These are phyloP conservation scores for Sporothrix sp. DNA, from an alignment of 2,329 filamentous ascomycete species.

Conservation along the genomic window DNA sequence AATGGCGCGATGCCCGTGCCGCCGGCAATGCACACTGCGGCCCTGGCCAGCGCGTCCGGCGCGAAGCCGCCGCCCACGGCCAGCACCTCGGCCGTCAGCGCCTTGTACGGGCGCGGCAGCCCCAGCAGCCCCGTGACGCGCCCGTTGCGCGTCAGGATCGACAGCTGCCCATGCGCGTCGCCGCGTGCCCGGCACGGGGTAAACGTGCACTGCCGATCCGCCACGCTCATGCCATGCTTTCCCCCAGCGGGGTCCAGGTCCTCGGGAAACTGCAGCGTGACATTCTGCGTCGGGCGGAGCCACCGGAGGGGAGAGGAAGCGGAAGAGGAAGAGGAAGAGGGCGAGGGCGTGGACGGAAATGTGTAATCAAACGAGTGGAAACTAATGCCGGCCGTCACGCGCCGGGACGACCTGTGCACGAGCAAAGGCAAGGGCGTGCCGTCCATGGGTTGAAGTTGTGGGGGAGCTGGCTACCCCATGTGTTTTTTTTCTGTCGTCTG, in stretches of 20 bases:
- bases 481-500: neutral
- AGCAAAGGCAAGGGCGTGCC: neutral
- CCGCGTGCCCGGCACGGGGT: constrained; percentile 12
- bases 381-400: constrained; percentile 6
- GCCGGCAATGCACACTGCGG: neutral
- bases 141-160: constrained; percentile 16
- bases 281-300: constrained; percentile 15
- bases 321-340: neutral
- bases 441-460: neutral
- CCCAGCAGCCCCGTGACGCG: constrained; percentile 19
- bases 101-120: constrained; percentile 15
- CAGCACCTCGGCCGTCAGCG: constrained; percentile 14
- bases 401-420: neutral
- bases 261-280: constrained; percentile 17
- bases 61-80: constrained; percentile 16
- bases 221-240: constrained; percentile 9
- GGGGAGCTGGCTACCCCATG: neutral
- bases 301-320: neutral
- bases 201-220: constrained; percentile 16
- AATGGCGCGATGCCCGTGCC: constrained; percentile 3
- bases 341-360: neutral
- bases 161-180: neutral
- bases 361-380: constrained; percentile 1
- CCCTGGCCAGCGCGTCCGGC: neutral
- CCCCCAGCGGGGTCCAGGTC: constrained; percentile 18